Percentiles rank a stretch among this genome's conserved stretches.
These are phyloP conservation scores for Lactarius akahatsu DNA, from an alignment of 768 basidiomycete genomes.

Conservation along the genomic window DNA sequence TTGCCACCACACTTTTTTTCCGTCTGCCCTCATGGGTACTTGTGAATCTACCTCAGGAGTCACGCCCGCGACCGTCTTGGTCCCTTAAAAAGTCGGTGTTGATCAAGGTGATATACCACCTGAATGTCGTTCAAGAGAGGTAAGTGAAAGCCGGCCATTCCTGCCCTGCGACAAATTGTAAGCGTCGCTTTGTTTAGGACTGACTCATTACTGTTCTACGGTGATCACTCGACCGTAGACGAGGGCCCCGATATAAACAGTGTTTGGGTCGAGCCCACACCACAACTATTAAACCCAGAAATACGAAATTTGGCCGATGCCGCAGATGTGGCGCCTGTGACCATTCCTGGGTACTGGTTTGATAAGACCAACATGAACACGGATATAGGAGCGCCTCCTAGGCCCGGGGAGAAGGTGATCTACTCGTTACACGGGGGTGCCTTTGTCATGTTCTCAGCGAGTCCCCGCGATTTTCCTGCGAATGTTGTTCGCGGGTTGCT, in stretches of 20 bases:
- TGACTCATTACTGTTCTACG: constrained; percentile 17
- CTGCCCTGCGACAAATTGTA: not conserved
- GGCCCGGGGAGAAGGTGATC: constrained; percentile 55
- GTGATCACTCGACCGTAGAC: constrained; percentile 21
- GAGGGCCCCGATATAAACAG: constrained; percentile 24
- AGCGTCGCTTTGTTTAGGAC: not conserved
- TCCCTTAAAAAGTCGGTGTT: constrained; percentile 14
- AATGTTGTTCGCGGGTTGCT: constrained; percentile 44
- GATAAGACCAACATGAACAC: constrained; percentile 14
- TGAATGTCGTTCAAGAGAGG: constrained; percentile 15
- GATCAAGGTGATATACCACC: constrained; percentile 5
- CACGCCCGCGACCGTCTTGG: constrained; percentile 22
- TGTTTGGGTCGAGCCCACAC: constrained; percentile 30
- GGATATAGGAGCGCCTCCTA: constrained; percentile 38
- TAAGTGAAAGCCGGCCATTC: not conserved
- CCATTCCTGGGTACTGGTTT: constrained; percentile 28
- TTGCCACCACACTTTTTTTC: constrained; percentile 13
- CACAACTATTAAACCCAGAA: constrained; percentile 21
- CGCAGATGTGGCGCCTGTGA: constrained; percentile 14
- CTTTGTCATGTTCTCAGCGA: constrained; percentile 53
- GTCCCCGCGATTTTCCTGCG: constrained; percentile 44
- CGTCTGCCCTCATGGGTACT: constrained; percentile 23
- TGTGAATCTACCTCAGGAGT: not conserved
- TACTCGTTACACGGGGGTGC: constrained; percentile 66
- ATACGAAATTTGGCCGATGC: constrained; percentile 19